These are phyloP conservation scores for Phytopythium chamaehyphon DNA, from an alignment of 352 stramenopile genomes.

Conservation along the genomic window DNA sequence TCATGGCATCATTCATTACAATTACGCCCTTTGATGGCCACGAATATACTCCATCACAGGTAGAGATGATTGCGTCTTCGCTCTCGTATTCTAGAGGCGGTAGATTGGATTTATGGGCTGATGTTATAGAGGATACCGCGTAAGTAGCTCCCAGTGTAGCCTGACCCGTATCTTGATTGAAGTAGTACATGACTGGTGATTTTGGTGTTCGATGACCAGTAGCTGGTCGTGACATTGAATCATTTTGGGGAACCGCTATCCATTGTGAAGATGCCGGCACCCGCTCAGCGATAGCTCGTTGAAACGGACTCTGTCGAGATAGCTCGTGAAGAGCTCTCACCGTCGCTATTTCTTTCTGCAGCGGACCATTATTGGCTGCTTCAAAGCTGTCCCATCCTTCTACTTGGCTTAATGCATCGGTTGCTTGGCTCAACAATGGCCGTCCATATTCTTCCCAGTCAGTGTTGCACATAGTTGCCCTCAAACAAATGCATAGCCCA, in stretches of 20 bases:
- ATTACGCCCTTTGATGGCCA: not conserved
- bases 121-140: not conserved
- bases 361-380: not conserved
- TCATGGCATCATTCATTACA: conserved; percentile 17
- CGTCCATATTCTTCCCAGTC: conserved; percentile 6
- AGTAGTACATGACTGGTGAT: conserved; percentile 27
- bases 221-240: not conserved
- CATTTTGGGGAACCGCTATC: conserved; percentile 25
- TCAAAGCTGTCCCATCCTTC: not conserved
- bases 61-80: conserved; percentile 21
- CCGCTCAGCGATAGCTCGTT: conserved; percentile 21
- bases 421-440: conserved; percentile 7
- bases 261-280: conserved; percentile 55
- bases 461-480: conserved; percentile 20
- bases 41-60: not conserved
- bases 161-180: conserved; percentile 68
- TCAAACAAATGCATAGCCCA: conserved; percentile 35
- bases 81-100: conserved; percentile 57
- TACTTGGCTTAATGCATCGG: not conserved
- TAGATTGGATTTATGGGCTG: not conserved
- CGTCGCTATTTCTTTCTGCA: conserved; percentile 16
- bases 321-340: conserved; percentile 12
- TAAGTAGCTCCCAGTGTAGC: conserved; percentile 9
- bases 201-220: not conserved
- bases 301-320: conserved; percentile 16